These are phyloP conservation scores for Tritrichomonas musculus DNA, from an alignment of 208 protist genomes.

Conservation along the genomic window DNA sequence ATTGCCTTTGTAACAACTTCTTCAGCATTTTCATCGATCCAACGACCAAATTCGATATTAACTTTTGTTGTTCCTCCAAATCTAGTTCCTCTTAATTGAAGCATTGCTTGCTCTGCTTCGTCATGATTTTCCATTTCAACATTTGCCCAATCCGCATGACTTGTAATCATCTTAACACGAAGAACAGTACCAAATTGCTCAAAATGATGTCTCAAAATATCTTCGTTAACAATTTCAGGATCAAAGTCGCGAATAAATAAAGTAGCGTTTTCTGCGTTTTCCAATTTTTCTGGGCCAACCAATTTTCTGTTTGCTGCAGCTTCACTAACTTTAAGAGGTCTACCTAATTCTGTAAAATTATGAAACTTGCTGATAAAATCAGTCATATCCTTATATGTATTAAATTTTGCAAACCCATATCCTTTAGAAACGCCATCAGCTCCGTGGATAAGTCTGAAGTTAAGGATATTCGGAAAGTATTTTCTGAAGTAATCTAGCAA, in stretches of 20 bases:
- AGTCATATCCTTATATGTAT: not conserved
- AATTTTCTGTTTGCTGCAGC: not conserved
- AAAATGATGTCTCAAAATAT: not conserved
- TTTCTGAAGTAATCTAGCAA: not conserved
- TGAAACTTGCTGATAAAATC: not conserved
- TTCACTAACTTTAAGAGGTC: not conserved
- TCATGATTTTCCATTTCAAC: not conserved
- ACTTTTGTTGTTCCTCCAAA: slow-evolving; percentile 18
- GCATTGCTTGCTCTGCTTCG: not conserved
- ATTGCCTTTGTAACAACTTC: not conserved
- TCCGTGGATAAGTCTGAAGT: not conserved
- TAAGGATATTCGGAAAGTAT: not conserved
- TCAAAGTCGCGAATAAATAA: not conserved
- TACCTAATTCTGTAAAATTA: not conserved
- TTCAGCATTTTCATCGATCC: not conserved
- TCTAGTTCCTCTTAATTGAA: not conserved
- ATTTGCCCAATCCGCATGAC: not conserved
- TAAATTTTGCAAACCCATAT: not conserved
- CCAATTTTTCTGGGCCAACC: not conserved
- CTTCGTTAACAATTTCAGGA: not conserved
- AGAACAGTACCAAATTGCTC: not conserved
- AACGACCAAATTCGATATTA: not conserved
- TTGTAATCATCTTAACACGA: not conserved
- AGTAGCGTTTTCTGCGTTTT: not conserved
- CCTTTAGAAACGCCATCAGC: not conserved